Evolutionary conservation across 257 asterid genomes (phyloP).

Genomic region (Solanum corneliomulleri): DNA sequence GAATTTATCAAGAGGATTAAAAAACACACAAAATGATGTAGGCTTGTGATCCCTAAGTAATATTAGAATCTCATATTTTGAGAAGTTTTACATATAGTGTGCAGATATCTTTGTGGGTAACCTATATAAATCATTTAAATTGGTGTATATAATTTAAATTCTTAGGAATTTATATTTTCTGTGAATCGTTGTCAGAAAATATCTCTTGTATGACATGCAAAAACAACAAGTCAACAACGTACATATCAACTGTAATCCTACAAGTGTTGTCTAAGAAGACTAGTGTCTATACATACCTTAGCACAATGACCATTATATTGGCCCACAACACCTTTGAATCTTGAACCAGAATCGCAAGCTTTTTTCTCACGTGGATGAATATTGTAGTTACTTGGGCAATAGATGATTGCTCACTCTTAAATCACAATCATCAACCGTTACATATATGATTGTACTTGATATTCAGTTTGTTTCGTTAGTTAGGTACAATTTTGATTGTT

Average conservation of each 20-base stretch:
- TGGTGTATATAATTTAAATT: not conserved
- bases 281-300: not conserved
- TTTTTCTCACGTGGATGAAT: not conserved
- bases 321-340: not conserved
- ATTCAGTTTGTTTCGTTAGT: not conserved
- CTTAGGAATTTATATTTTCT: not conserved
- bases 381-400: not conserved
- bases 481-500: not conserved
- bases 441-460: not conserved
- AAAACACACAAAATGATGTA: not conserved
- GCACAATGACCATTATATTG: no score
- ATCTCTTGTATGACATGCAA: not conserved
- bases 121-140: not conserved
- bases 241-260: no score
- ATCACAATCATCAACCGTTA: not conserved
- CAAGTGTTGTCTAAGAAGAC: not conserved
- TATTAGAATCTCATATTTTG: not conserved
- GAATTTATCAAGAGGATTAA: not conserved
- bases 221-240: not conserved
- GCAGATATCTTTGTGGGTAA: not conserved
- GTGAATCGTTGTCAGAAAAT: not conserved
- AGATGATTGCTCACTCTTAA: not conserved
- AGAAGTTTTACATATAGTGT: not conserved
- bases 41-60: not conserved
- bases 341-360: not conserved